Conservation (phyloP, 768 basidiomycete genomes). For the Suillus occidentalis region DNA sequence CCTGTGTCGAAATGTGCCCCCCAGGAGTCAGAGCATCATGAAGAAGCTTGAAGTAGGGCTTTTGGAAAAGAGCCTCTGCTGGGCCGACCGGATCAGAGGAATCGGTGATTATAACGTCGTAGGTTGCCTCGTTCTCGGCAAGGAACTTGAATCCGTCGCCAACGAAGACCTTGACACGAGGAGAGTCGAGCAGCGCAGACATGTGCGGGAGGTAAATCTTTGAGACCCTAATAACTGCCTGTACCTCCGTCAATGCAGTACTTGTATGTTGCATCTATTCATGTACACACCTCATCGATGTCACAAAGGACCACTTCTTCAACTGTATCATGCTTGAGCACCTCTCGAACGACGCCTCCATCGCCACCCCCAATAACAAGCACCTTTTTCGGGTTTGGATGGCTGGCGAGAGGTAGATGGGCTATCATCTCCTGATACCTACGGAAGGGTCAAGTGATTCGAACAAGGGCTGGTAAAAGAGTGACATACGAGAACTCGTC, state of each 20-base stretch:
- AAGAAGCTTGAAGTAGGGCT: slow-evolving; percentile 94
- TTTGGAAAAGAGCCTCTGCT: slow-evolving; percentile 90
- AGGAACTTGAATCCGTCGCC: slow-evolving; percentile 99
- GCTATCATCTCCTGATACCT: slow-evolving; percentile 99
- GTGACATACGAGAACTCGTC: slow-evolving; percentile 93
- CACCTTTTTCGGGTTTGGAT: slow-evolving; percentile 94
- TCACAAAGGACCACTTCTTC: slow-evolving; percentile 94
- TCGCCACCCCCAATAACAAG: slow-evolving; percentile 98
- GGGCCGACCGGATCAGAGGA: slow-evolving; percentile 98
- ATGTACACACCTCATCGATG: slow-evolving; percentile 80
- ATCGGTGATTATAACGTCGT: slow-evolving; percentile 99
- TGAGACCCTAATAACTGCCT: slow-evolving; percentile 95
- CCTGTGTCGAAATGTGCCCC: slow-evolving; percentile 94
- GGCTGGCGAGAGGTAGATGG: slow-evolving; percentile 92
- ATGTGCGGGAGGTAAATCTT: slow-evolving; percentile 94
- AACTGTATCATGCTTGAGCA: slow-evolving; percentile 89
- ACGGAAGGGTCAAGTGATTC: slow-evolving; percentile 7
- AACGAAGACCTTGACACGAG: slow-evolving; percentile 80
- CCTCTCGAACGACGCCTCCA: slow-evolving; percentile 96
- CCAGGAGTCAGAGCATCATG: slow-evolving; percentile 87
- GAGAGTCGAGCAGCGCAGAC: slow-evolving; percentile 77
- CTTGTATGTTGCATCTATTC: neutral
- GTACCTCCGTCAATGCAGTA: slow-evolving; percentile 1
- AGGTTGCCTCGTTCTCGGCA: slow-evolving; percentile 77
- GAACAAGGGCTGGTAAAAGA: neutral